Evolutionary conservation across 2,329 filamentous ascomycete genomes (phyloP), one percentile per base, ranked within the genome.

Genomic region (Clonostachys rosea): DNA sequence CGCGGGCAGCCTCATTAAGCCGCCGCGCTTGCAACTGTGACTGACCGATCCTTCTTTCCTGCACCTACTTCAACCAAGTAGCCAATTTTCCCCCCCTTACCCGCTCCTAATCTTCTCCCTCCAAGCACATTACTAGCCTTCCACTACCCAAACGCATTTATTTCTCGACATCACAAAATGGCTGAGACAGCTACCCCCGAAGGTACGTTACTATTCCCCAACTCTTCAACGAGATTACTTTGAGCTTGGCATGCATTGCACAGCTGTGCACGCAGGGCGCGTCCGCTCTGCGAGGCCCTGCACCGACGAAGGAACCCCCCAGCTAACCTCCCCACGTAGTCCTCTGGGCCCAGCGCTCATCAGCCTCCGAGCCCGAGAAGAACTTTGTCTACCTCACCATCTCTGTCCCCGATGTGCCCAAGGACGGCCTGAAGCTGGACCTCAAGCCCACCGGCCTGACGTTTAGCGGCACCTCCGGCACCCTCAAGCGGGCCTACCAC

Each of bases 301-400:
- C 24, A 30, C 24, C 8, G 24, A 33, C 20, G 36, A 14, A 13
- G 36, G 30, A 40, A 40, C 24, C 13, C 20, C 24, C 14, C 17
- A 24, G 34, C 40, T 40, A 18, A 39, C 36, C 36, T 18, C 36
- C 30, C 9, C 42, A 12, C 46, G 49, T 62, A 97, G 94, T 99
- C 60, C 87, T 91, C 71, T 99, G 94, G 94, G 92, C 94, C 56
- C 94, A 99, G 78, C 91, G 94, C 78, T 97, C 92, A 42, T 94
- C 86, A 63, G 75, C 70, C 59, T 76, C 76, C 57, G 91, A 96
- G 47, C 67, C 87, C 48, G 79, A 85, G 67, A 95, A 91, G 78
- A 99, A 99, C 81, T 89, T 90, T 75, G 75, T 99, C 78, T 95
- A 91, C 77, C 81, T 99, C 57, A 95, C 89, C 65, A 89, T 99